phyloP scores from a whole-genome alignment of 371 early-diverging fungal genomes.

The Gilbertella persicaria region DNA sequence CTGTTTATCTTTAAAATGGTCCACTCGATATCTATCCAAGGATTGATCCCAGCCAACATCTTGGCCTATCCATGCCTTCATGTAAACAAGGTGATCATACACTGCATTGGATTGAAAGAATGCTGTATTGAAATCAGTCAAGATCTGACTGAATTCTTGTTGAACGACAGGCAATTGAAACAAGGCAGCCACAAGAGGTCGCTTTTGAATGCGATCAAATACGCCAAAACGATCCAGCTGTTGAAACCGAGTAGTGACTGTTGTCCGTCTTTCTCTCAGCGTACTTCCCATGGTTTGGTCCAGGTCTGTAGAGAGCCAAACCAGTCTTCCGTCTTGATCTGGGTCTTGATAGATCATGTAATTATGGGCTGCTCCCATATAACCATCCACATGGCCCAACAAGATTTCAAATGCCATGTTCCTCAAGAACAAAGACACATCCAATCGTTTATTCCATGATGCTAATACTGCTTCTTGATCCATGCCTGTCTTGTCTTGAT shows the following conservation, averaged over 20 bases:
- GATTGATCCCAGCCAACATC: constrained; percentile 32
- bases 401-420: constrained; percentile 36
- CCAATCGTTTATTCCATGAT: constrained; percentile 39
- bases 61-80: constrained; percentile 20
- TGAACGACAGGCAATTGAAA: constrained; percentile 20
- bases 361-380: constrained; percentile 41
- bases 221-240: constrained; percentile 26
- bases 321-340: constrained; percentile 13
- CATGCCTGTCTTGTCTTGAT: constrained; percentile 7
- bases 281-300: constrained; percentile 43
- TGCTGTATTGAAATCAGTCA: constrained; percentile 13
- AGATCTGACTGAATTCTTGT: constrained; percentile 13
- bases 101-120: constrained; percentile 10
- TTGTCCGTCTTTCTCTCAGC: constrained; percentile 8
- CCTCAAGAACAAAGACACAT: constrained; percentile 49
- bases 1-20: constrained; percentile 9
- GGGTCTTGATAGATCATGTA: constrained; percentile 39
- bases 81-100: constrained; percentile 4
- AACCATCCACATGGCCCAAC: constrained; percentile 41
- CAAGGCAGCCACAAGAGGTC: constrained; percentile 27
- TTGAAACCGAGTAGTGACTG: background rate
- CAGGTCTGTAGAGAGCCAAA: constrained; percentile 39
- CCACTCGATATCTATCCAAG: constrained; percentile 1
- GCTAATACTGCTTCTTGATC: constrained; percentile 5
- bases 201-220: constrained; percentile 1